Base-by-base conservation (phyloP, 1,139 yeast genomes). In the Pichia sp. region DNA sequence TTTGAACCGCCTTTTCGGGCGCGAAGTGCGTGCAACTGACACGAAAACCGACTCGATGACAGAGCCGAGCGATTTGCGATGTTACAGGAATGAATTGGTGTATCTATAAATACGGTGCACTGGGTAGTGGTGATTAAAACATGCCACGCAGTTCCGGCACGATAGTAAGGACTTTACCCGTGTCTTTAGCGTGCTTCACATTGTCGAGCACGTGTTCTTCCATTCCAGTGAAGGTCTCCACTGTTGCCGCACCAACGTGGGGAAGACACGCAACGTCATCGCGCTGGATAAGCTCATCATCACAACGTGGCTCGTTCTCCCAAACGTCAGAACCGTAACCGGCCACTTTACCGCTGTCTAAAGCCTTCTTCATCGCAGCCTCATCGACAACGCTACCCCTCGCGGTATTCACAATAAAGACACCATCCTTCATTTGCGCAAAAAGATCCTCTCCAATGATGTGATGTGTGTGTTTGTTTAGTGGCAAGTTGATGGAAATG, bases 321-420 rank as follows among this genome's bases (percentile, higher is more conserved):
- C 75, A 82, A 22, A 87, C 96, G 55, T 87, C 96, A 27, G 86
- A 59, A n/a, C 91, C 94, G 44, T 77, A 83, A 11, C 79, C 63
- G 33, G 79, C 76, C 27, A 87, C 70, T 49, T 83, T 77, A 16
- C 94, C 93, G 2, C 67, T 58, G 50, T 78, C 72, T 49, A 87
- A 65, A 12, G 76, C 75, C 17, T 67, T 67, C 8, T 77, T 69
- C 39, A 87, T 56, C 1, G 75, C 74, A 14, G 54, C 40, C 50
- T 74, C 79, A 47, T 74, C 77, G 36, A 74, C 57, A 12, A 72
- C 62, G 9, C 72, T 64, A 2, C 91, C 93, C 46, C 91, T 67
- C 5, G 75, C 74, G 13, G 74, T 69, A 60, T 82, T 82, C 37
- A 80, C 69, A 33, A 82, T 63, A 15, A 77, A 67, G 19, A 76